Evolutionary conservation across 2,329 filamentous ascomycete genomes (phyloP).

Genomic region (Pyricularia grisea): DNA sequence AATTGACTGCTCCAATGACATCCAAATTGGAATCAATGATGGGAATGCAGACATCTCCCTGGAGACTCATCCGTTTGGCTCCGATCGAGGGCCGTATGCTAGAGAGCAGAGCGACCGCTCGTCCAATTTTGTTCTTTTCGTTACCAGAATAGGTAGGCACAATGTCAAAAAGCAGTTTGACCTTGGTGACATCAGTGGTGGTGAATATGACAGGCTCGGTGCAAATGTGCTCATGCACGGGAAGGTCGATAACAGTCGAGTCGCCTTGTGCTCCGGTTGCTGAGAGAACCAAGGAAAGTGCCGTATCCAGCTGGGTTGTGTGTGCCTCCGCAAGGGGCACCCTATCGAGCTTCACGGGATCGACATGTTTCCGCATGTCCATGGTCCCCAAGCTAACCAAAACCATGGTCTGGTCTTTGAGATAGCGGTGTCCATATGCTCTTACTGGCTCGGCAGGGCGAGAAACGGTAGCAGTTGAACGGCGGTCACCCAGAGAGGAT

Average conservation of each 20-base stretch:
- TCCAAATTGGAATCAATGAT: slow-evolving; percentile 80
- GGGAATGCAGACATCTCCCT: slow-evolving; percentile 86
- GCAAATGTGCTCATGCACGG: slow-evolving; percentile 85
- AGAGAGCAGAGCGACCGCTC: slow-evolving; percentile 79
- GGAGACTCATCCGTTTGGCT: slow-evolving; percentile 78
- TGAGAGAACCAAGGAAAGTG: slow-evolving; percentile 82
- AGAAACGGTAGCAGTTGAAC: slow-evolving; percentile 36
- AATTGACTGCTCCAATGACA: slow-evolving; percentile 89
- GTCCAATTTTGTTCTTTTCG: slow-evolving; percentile 79
- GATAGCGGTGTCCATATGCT: slow-evolving; percentile 90
- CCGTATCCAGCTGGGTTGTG: slow-evolving; percentile 87
- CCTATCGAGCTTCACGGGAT: slow-evolving; percentile 77
- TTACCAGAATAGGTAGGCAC: slow-evolving; percentile 91
- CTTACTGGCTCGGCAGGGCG: slow-evolving; percentile 72
- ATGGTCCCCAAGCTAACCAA: slow-evolving; percentile 90
- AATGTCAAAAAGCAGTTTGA: slow-evolving; percentile 89
- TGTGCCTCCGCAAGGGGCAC: slow-evolving; percentile 85
- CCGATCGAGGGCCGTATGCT: slow-evolving; percentile 77
- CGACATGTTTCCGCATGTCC: slow-evolving; percentile 76
- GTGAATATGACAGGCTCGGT: slow-evolving; percentile 92
- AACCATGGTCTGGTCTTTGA: slow-evolving; percentile 81
- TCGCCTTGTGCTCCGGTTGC: slow-evolving; percentile 80
- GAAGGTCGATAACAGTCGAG: slow-evolving; percentile 80
- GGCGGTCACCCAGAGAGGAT: slow-evolving; percentile 53
- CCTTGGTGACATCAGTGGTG: slow-evolving; percentile 65